phyloP scores from a whole-genome alignment of 2,329 filamentous ascomycete genomes.

The Sarocladiaceae sp. region DNA sequence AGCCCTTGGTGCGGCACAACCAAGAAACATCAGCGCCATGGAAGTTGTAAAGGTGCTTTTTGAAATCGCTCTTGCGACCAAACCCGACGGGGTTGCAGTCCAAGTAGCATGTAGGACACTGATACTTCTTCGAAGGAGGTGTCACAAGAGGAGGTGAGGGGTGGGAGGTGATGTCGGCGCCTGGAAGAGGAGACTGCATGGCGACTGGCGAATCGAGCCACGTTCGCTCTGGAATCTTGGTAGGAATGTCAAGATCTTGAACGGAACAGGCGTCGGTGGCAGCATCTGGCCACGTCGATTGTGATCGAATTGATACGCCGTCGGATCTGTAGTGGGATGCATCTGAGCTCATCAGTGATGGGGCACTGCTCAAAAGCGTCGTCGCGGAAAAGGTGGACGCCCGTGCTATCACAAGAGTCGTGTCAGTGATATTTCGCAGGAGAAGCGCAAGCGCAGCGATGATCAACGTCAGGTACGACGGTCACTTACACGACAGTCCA shows the following conservation, averaged over 20 bases:
- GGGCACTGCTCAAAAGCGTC: slow-evolving; percentile 8
- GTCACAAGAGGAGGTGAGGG: slow-evolving; percentile 30
- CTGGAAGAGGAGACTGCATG: slow-evolving; percentile 28
- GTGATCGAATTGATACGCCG: slow-evolving; percentile 8
- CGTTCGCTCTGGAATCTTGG: slow-evolving; percentile 25
- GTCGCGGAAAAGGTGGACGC: slow-evolving; percentile 8
- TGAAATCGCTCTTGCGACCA: slow-evolving; percentile 40
- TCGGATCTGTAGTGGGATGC: slow-evolving; percentile 9
- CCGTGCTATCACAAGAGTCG: neutral
- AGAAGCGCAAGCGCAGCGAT: neutral
- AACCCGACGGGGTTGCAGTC: slow-evolving; percentile 40
- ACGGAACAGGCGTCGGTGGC: slow-evolving; percentile 10
- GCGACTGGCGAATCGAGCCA: slow-evolving; percentile 34
- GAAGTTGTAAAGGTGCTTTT: slow-evolving; percentile 43
- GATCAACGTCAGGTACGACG: neutral
- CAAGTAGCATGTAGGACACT: slow-evolving; percentile 40
- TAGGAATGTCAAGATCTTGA: slow-evolving; percentile 4
- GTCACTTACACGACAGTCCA: slow-evolving; percentile 25
- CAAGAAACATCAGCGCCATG: slow-evolving; percentile 36
- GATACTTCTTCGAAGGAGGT: slow-evolving; percentile 34
- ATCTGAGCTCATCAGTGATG: slow-evolving; percentile 9
- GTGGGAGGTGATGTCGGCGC: slow-evolving; percentile 26
- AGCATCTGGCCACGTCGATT: slow-evolving; percentile 12
- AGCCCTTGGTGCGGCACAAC: slow-evolving; percentile 35
- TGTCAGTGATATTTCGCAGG: neutral